Evolutionary conservation across 2,329 filamentous ascomycete genomes (phyloP).

Genomic region (Metarhizium rileyi): DNA sequence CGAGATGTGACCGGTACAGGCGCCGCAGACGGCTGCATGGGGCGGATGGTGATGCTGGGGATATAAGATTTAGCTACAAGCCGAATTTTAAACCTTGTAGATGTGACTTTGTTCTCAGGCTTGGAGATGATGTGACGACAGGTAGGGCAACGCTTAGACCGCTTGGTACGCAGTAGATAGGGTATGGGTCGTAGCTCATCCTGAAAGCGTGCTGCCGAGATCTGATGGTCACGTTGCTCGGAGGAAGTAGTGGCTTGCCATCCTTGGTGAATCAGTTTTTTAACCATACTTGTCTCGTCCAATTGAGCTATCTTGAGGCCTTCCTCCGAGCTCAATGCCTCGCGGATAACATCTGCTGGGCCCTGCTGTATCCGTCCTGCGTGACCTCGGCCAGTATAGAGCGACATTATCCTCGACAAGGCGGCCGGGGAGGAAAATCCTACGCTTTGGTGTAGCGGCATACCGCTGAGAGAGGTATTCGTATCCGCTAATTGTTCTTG

Average conservation of each 20-base stretch:
- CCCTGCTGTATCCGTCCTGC: conserved; percentile 55
- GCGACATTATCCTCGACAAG: conserved; percentile 79
- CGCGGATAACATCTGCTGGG: conserved; percentile 67
- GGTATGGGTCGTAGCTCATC: conserved; percentile 73
- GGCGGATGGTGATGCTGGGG: conserved; percentile 66
- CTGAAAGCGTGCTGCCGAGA: conserved; percentile 52
- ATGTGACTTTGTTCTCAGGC: conserved; percentile 82
- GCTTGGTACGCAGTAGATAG: conserved; percentile 78
- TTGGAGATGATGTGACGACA: conserved; percentile 95
- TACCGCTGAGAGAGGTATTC: conserved; percentile 39
- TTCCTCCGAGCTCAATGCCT: conserved; percentile 61
- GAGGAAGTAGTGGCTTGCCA: conserved; percentile 52
- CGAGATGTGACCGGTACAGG: conserved; percentile 25
- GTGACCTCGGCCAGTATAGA: conserved; percentile 63
- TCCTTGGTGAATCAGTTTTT: conserved; percentile 46
- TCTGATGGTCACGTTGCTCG: conserved; percentile 39
- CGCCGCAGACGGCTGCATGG: conserved; percentile 36
- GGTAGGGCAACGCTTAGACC: conserved; percentile 82
- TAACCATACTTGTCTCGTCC: conserved; percentile 52
- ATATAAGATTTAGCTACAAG: conserved; percentile 84
- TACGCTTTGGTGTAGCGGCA: conserved; percentile 26
- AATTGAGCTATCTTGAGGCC: conserved; percentile 57
- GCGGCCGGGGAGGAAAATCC: conserved; percentile 70
- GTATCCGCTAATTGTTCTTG: conserved; percentile 63
- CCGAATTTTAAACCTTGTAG: conserved; percentile 85